Conservation (phyloP, 1,139 yeast genomes). For the Kodamaea alishanica region DNA sequence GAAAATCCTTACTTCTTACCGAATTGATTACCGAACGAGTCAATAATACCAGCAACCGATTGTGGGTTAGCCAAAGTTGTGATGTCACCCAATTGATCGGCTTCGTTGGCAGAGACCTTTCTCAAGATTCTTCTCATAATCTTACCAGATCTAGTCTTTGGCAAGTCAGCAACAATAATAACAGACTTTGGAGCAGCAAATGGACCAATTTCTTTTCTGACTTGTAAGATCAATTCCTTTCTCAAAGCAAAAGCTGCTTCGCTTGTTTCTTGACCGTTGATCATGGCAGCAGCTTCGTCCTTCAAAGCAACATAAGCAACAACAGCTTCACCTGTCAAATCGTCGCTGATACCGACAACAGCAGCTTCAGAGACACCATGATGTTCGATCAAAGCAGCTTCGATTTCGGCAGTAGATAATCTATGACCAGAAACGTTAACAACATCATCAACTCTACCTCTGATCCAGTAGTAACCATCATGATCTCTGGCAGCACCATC, state of each 20-base stretch:
- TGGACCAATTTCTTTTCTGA: slow-evolving; percentile 94
- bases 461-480: slow-evolving; percentile 97
- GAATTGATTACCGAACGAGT: slow-evolving; percentile 46
- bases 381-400: slow-evolving; percentile 84
- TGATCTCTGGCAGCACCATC: slow-evolving; percentile 98
- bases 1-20: slow-evolving; percentile 36
- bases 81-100: slow-evolving; percentile 90
- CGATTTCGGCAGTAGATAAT: slow-evolving; percentile 95
- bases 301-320: slow-evolving; percentile 90
- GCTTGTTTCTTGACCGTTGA: slow-evolving; percentile 44
- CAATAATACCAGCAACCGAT: slow-evolving; percentile 74
- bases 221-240: slow-evolving; percentile 80
- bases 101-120: slow-evolving; percentile 85
- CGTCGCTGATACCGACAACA: slow-evolving; percentile 92
- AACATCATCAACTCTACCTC: slow-evolving; percentile 98
- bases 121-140: slow-evolving; percentile 97
- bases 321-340: slow-evolving; percentile 96
- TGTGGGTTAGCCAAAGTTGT: slow-evolving; percentile 87
- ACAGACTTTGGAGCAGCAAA: slow-evolving; percentile 97
- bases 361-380: slow-evolving; percentile 86
- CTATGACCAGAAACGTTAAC: slow-evolving; percentile 98
- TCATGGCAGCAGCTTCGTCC: slow-evolving; percentile 42
- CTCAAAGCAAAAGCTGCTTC: slow-evolving; percentile 59
- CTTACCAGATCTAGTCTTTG: slow-evolving; percentile 97
- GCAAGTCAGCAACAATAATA: slow-evolving; percentile 83